Conservation (phyloP, 2,329 filamentous ascomycete genomes). For the Penicillium concentricum region DNA sequence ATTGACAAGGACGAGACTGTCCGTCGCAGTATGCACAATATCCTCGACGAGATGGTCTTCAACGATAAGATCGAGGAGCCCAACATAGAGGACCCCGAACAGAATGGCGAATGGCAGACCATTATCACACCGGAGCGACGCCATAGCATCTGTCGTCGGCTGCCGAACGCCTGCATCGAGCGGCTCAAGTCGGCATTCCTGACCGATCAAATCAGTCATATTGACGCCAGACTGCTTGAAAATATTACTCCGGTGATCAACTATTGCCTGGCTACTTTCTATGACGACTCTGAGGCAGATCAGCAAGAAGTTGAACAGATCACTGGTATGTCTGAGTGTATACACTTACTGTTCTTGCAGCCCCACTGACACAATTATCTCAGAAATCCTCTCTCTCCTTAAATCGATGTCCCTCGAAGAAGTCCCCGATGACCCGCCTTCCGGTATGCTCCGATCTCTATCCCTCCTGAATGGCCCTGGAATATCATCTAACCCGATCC, state of each 20-base stretch:
- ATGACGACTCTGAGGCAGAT: conserved; percentile 37
- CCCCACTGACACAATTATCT: not conserved
- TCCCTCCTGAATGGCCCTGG: not conserved
- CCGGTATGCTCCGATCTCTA: conserved; percentile 33
- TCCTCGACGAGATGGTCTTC: conserved; percentile 47
- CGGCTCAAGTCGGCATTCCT: conserved; percentile 35
- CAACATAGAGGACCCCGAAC: conserved; percentile 22
- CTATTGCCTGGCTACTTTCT: conserved; percentile 42
- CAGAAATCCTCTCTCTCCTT: conserved; percentile 34
- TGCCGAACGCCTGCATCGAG: conserved; percentile 34
- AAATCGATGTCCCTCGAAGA: conserved; percentile 39
- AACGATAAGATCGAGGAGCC: conserved; percentile 28
- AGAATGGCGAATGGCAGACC: not conserved
- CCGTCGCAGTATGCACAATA: conserved; percentile 45
- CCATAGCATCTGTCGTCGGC: conserved; percentile 31
- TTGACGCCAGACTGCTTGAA: conserved; percentile 39
- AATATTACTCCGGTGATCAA: conserved; percentile 38
- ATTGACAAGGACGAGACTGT: conserved; percentile 51
- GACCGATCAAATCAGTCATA: conserved; percentile 21
- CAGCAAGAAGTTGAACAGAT: conserved; percentile 32
- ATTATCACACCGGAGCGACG: conserved; percentile 24
- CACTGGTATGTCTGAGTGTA: conserved; percentile 31
- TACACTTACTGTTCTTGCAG: not conserved
- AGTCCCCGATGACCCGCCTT: conserved; percentile 40
- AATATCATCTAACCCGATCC: conserved; percentile 2